A percentile compares a stretch with the other conserved stretches of the same genome.
These are phyloP conservation scores for Artemisia tridentata DNA, from an alignment of 129 eudicot species.

Conservation along the genomic window DNA sequence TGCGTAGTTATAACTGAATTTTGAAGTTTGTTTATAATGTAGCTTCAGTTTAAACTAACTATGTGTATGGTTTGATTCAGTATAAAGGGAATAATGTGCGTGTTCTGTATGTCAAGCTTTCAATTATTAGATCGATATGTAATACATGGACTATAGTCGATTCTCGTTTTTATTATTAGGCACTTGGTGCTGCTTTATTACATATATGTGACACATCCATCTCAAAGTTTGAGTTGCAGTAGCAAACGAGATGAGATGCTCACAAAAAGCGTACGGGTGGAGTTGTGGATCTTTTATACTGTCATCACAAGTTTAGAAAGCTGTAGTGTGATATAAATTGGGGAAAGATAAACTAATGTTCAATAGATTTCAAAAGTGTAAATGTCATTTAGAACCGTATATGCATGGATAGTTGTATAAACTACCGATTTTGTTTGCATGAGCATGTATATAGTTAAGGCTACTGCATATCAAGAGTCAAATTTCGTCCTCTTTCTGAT, in stretches of 20 bases:
- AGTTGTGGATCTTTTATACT: slow-evolving; percentile 11
- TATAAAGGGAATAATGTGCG: too few relatives aligned
- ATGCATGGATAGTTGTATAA: not conserved
- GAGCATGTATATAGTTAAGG: slow-evolving; percentile 15
- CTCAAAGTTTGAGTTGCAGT: slow-evolving; percentile 17
- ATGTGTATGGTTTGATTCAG: too few relatives aligned
- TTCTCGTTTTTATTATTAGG: not conserved
- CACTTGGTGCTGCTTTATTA: not conserved
- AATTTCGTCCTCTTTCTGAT: slow-evolving; percentile 1
- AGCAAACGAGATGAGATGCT: not conserved
- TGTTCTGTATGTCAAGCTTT: slow-evolving; percentile 2
- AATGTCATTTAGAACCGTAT: too few relatives aligned
- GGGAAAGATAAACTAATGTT: slow-evolving; percentile 2
- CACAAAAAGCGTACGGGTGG: not conserved
- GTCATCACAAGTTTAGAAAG: slow-evolving; percentile 9
- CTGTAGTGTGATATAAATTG: not conserved
- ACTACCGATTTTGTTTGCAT: not conserved
- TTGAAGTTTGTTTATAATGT: not conserved
- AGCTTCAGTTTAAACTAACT: too few relatives aligned
- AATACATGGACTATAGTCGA: not conserved
- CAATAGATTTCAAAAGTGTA: slow-evolving; percentile 13
- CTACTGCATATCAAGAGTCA: slow-evolving; percentile 7
- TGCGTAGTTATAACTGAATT: not conserved
- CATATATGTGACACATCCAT: slow-evolving; percentile 4
- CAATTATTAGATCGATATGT: not conserved